Percentiles rank a stretch among this genome's conserved stretches.
These are phyloP conservation scores for Xylaria flabelliformis DNA, from an alignment of 495 filamentous ascomycete genomes.

Conservation along the genomic window DNA sequence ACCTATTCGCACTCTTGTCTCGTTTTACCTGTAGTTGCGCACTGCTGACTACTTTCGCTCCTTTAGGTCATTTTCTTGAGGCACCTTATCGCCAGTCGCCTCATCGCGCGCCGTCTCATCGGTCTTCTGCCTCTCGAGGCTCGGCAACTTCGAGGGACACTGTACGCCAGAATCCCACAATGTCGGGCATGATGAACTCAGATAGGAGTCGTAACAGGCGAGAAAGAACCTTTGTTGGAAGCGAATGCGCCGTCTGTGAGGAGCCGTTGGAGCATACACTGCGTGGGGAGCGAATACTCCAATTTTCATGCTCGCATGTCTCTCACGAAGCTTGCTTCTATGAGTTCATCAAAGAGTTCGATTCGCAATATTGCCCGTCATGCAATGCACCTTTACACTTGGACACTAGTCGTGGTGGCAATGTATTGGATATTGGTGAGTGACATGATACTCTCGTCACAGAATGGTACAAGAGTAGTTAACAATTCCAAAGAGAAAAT, in stretches of 20 bases:
- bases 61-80: slow-evolving; percentile 47
- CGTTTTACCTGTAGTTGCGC: not conserved
- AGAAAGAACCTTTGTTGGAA: slow-evolving; percentile 94
- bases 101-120: slow-evolving; percentile 51
- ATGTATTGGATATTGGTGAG: slow-evolving; percentile 92
- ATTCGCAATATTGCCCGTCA: slow-evolving; percentile 92
- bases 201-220: slow-evolving; percentile 82
- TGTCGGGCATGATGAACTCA: slow-evolving; percentile 68
- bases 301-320: slow-evolving; percentile 95
- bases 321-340: slow-evolving; percentile 99
- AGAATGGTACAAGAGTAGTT: slow-evolving; percentile 30
- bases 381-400: slow-evolving; percentile 93
- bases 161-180: slow-evolving; percentile 37
- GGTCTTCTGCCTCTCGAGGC: slow-evolving; percentile 48
- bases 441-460: slow-evolving; percentile 16
- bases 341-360: slow-evolving; percentile 94
- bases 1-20: not conserved
- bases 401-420: slow-evolving; percentile 94
- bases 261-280: slow-evolving; percentile 97
- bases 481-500: slow-evolving; percentile 76
- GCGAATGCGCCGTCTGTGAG: slow-evolving; percentile 94
- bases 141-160: slow-evolving; percentile 50
- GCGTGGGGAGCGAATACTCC: slow-evolving; percentile 91
- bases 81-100: slow-evolving; percentile 38
- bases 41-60: slow-evolving; percentile 21